Evolutionary conservation across 768 basidiomycete genomes (phyloP).

Genomic region (Amanita molliuscula): DNA sequence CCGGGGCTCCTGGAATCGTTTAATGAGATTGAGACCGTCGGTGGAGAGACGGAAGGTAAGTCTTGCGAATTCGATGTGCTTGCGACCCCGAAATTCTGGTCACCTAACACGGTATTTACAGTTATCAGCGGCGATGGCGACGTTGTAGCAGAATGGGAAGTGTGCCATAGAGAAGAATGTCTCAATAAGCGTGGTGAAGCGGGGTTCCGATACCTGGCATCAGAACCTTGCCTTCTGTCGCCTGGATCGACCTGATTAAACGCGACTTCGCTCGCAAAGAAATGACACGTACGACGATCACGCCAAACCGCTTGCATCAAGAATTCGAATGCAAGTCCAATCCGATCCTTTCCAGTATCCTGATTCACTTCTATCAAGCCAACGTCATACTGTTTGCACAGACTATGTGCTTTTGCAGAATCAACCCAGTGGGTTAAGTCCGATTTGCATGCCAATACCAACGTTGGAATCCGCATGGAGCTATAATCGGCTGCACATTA

Average conservation of each 20-base stretch:
- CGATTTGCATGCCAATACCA: constrained; percentile 85
- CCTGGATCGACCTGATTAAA: background rate
- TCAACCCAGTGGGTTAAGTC: constrained; percentile 56
- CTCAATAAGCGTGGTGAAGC: constrained; percentile 56
- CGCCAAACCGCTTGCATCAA: constrained; percentile 57
- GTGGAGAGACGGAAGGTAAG: background rate
- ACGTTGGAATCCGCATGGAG: constrained; percentile 45
- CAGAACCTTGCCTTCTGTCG: constrained; percentile 6
- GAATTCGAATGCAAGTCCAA: constrained; percentile 66
- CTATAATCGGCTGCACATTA: constrained; percentile 41
- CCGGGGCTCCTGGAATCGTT: background rate
- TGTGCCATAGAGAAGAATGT: constrained; percentile 46
- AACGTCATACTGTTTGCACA: constrained; percentile 55
- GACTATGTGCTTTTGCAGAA: constrained; percentile 36
- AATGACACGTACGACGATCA: constrained; percentile 28
- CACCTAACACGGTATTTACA: constrained; percentile 15
- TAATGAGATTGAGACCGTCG: background rate
- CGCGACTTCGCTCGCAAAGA: background rate
- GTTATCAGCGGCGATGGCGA: constrained; percentile 30
- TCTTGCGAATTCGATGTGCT: background rate
- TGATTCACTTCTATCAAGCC: constrained; percentile 71
- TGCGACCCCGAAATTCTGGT: background rate
- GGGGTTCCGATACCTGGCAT: constrained; percentile 49
- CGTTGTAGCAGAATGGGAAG: constrained; percentile 39
- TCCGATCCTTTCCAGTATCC: constrained; percentile 46